Percentiles rank a stretch among this genome's conserved stretches.
These are phyloP conservation scores for Bruguiera hainesii DNA, from an alignment of 441 rosid genomes.

Conservation along the genomic window DNA sequence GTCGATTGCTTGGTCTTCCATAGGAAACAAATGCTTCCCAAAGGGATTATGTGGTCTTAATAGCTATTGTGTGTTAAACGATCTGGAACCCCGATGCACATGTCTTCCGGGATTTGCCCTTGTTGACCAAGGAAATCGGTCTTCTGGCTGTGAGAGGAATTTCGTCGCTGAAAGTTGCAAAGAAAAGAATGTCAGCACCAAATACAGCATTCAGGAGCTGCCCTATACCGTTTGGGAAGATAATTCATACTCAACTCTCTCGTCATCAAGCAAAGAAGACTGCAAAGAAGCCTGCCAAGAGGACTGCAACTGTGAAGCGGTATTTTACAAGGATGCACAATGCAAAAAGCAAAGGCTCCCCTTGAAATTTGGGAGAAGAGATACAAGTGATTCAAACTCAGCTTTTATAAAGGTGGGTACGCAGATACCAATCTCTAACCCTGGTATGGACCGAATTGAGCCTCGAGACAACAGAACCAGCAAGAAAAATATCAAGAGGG, in stretches of 20 bases:
- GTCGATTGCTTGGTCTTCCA: conserved; percentile 21
- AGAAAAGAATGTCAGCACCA: neutral
- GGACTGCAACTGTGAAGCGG: conserved; percentile 40
- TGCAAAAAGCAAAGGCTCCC: conserved; percentile 36
- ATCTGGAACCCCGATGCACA: conserved; percentile 14
- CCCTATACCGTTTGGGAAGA: conserved; percentile 17
- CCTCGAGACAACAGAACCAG: neutral
- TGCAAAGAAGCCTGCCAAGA: conserved; percentile 24
- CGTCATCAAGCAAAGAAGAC: neutral
- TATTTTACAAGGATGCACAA: neutral
- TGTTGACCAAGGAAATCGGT: conserved; percentile 1
- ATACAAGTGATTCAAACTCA: neutral
- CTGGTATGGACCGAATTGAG: neutral
- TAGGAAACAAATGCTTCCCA: conserved; percentile 18
- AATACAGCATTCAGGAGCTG: conserved; percentile 2
- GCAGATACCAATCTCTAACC: neutral
- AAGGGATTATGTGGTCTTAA: conserved; percentile 34
- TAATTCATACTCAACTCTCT: conserved; percentile 4
- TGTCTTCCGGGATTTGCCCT: conserved; percentile 32
- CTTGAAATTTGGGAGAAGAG: conserved; percentile 27
- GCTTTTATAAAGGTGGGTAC: conserved; percentile 26
- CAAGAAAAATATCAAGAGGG: neutral
- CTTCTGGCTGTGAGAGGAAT: conserved; percentile 28
- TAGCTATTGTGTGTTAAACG: conserved; percentile 21
- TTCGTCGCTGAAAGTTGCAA: conserved; percentile 18